Base-by-base conservation (phyloP, 1,284 basidiomycete genomes). In the Moesziomyces aphidis region DNA sequence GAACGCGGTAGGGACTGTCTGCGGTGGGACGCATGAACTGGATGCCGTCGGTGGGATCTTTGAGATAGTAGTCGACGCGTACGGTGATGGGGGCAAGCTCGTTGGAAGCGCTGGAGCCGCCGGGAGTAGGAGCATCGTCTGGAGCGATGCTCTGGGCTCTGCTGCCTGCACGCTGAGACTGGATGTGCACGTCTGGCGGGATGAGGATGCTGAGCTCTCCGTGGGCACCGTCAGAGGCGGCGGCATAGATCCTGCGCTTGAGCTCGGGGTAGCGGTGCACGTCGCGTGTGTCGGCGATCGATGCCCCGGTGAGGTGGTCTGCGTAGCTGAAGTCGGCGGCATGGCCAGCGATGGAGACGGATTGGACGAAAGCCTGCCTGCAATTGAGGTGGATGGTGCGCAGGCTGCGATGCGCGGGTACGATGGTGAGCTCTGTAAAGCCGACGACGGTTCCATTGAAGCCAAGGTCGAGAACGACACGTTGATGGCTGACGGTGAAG, bases 191-290 rank as follows among this genome's bases (percentile, higher is more conserved):
- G 5, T 93, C 92, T 70, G 88, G 88, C 2, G 95, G 94, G 56
- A 99, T 90, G 21, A 91, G 89, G 78, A 99, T 94, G 17, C 93
- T 93, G 44, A 99, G 86, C 85, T 98, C 97, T 66, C 97, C 96
- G 83, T 97, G 93, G 69, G 95, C 93, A 48, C 91, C 90, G 78
- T 98, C 95, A 61, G 93, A 90, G 47, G 94, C 88, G 0, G 95
- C 93, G 0, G 93, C 90, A 87, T 94, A 99, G 34, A 97, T 86
- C 86, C 91, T 93, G 57, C 96, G 90, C 88, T 97, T 98, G 69
- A 97, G 88, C 84, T 97, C 96, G 8, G 94, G 93, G 86, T 97
- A 95, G 46, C 90, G 89, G 80, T 95, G 93, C 61, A 93, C 91
- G 80, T 97, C 94, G n/a, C 59, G 60, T 0, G 75, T 66, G n/a